Percentiles rank a stretch among this genome's conserved stretches.
phyloP scores from a whole-genome alignment of 257 asterid genomes.

The Scutellaria barbata region DNA sequence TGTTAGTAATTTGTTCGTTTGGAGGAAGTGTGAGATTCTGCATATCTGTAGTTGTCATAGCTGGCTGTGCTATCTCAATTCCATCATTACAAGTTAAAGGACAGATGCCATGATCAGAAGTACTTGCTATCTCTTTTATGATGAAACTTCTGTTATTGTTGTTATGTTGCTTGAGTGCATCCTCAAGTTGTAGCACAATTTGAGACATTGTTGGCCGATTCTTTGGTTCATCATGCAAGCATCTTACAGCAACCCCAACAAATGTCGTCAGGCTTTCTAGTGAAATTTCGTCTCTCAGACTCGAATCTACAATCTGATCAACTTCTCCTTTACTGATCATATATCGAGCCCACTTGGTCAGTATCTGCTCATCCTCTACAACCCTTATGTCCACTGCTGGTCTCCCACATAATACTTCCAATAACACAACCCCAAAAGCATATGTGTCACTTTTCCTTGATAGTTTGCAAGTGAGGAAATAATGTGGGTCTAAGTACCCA shows the following conservation, averaged over 20 bases:
- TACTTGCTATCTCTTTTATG: neutral
- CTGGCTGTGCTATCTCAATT: neutral
- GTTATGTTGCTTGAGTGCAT: conserved; percentile 41
- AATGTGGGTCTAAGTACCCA: conserved; percentile 24
- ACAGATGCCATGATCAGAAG: neutral
- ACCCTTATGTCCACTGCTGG: conserved; percentile 46
- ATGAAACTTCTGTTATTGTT: neutral
- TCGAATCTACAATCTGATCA: conserved; percentile 45
- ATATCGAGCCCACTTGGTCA: conserved; percentile 49
- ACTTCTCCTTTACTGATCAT: conserved; percentile 51
- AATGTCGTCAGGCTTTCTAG: conserved; percentile 46
- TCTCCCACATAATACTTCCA: conserved; percentile 64
- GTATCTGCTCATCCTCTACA: conserved; percentile 43
- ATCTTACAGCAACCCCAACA: conserved; percentile 47
- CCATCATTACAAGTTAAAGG: neutral
- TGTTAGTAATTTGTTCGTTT: neutral
- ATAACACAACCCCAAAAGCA: conserved; percentile 45
- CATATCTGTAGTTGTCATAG: neutral
- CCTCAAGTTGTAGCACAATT: conserved; percentile 47
- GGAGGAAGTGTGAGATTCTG: neutral
- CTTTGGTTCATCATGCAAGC: conserved; percentile 52
- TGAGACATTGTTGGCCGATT: conserved; percentile 63
- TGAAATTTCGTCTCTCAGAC: conserved; percentile 42
- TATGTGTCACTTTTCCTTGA: conserved; percentile 21
- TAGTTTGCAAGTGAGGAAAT: neutral